Conservation (phyloP, 225 moss, liverwort and hornwort genomes). For the Takakia lepidozioides region DNA sequence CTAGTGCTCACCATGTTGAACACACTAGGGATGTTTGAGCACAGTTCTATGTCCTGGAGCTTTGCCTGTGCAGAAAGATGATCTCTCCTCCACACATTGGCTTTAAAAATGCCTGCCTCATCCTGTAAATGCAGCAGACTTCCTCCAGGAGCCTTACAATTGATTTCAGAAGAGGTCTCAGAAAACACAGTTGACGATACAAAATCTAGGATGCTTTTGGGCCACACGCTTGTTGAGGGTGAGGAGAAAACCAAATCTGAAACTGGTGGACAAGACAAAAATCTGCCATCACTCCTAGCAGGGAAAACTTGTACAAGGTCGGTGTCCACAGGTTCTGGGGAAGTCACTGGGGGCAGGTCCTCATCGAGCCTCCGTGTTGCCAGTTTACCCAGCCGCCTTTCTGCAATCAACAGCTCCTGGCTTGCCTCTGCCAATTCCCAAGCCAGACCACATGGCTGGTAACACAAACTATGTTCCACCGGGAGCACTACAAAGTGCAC, state of each 20-base stretch:
- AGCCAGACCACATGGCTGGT: background rate
- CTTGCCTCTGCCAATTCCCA: constrained; percentile 24
- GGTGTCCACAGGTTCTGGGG: constrained; percentile 24
- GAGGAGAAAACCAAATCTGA: constrained; percentile 4
- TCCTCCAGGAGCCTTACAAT: too few species aligned
- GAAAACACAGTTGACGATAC: too few species aligned
- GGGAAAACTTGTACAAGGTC: constrained; percentile 43
- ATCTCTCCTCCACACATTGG: too few species aligned
- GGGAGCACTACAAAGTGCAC: constrained; percentile 1
- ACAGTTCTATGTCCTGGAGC: too few species aligned
- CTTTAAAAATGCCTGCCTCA: too few species aligned
- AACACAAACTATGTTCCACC: constrained; percentile 1
- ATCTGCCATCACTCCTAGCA: constrained; percentile 10
- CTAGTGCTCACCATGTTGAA: too few species aligned
- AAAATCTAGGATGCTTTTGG: too few species aligned
- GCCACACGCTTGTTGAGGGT: constrained; percentile 1
- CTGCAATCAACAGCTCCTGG: constrained; percentile 11
- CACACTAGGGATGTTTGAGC: too few species aligned
- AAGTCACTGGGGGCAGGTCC: constrained; percentile 23
- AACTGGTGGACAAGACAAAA: constrained; percentile 16
- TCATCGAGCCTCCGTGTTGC: constrained; percentile 38
- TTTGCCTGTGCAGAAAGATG: too few species aligned
- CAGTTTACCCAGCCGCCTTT: constrained; percentile 16
- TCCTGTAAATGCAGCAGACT: too few species aligned
- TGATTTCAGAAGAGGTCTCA: too few species aligned